These are phyloP conservation scores for Hypoxylon cercidicola DNA, from an alignment of 495 filamentous ascomycete species.

Conservation along the genomic window DNA sequence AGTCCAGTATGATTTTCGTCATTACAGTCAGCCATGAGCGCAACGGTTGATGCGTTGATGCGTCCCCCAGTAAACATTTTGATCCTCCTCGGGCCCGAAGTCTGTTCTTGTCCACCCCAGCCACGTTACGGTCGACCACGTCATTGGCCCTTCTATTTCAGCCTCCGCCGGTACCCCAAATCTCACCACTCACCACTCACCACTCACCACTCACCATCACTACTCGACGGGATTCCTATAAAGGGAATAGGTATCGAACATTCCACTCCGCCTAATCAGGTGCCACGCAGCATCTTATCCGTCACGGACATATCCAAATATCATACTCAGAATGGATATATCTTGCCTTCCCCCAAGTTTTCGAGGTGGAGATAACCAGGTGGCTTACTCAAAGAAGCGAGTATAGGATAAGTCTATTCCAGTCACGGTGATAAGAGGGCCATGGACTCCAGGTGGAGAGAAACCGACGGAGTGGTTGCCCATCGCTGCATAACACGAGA, in stretches of 20 bases:
- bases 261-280: constrained; percentile 4
- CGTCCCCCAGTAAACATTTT: background rate
- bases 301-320: constrained; percentile 2
- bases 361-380: background rate
- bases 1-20: constrained; percentile 8
- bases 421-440: background rate
- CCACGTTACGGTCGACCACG: constrained; percentile 4
- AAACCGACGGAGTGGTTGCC: background rate
- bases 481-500: background rate
- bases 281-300: constrained; percentile 3
- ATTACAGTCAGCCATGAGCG: constrained; percentile 18
- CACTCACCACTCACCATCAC: too few species aligned
- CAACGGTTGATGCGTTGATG: constrained; percentile 4
- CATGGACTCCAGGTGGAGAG: constrained; percentile 6
- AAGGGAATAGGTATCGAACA: background rate
- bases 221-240: background rate
- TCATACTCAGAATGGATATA: constrained; percentile 13
- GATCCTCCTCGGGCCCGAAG: constrained; percentile 39
- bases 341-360: background rate
- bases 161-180: constrained; percentile 22
- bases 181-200: background rate
- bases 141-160: constrained; percentile 27
- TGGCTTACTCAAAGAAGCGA: background rate
- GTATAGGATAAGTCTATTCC: background rate
- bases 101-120: constrained; percentile 10